Evolutionary conservation across 768 basidiomycete genomes (phyloP).

Genomic region (Boletus rex-veris): DNA sequence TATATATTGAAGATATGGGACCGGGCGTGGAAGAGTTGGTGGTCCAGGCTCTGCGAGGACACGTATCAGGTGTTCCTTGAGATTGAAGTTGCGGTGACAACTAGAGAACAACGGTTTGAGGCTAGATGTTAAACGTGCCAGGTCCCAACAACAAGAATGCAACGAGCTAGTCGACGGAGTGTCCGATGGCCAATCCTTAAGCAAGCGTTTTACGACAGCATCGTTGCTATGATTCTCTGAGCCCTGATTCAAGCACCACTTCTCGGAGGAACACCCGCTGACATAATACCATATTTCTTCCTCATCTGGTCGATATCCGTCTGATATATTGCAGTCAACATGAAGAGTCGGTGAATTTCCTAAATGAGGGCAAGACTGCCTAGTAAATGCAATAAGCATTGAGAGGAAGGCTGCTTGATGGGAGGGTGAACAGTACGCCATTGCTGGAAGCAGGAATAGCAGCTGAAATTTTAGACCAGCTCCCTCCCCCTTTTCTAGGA

Average conservation of each 20-base stretch:
- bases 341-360: not conserved
- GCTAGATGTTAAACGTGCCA: not conserved
- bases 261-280: no score
- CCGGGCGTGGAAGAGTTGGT: not conserved
- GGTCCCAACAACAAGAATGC: not conserved
- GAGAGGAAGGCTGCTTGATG: slow-evolving; percentile 16
- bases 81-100: slow-evolving; percentile 6
- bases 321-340: slow-evolving; percentile 3
- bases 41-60: not conserved
- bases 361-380: not conserved
- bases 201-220: not conserved
- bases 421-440: slow-evolving; percentile 20
- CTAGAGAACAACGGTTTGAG: slow-evolving; percentile 9
- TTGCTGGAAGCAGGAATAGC: not conserved
- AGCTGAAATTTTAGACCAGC: not conserved
- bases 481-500: not conserved
- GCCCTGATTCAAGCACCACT: no score
- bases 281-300: not conserved
- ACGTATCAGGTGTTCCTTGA: slow-evolving; percentile 1
- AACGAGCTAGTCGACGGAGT: not conserved
- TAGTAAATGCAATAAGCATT: slow-evolving; percentile 29
- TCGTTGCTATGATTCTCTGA: not conserved
- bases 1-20: not conserved
- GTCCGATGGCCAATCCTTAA: slow-evolving; percentile 11
- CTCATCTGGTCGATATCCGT: slow-evolving; percentile 10